phyloP scores from a whole-genome alignment of 352 stramenopile species.

The Phytopythium mirpurense region DNA sequence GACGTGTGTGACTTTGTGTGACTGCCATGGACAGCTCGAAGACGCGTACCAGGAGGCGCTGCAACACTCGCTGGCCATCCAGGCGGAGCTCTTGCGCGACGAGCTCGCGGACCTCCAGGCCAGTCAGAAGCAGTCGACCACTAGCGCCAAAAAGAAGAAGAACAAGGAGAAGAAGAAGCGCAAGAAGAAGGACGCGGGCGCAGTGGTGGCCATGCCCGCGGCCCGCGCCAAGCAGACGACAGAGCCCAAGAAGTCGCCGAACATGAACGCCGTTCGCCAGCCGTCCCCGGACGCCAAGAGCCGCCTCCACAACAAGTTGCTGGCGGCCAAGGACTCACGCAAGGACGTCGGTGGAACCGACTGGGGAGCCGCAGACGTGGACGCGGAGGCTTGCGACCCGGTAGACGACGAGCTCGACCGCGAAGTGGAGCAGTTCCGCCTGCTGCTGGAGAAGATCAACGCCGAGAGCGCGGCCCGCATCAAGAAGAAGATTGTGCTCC shows the following conservation, averaged over 20 bases:
- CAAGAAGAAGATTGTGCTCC: slow-evolving; percentile 71
- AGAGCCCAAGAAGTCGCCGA: slow-evolving; percentile 18
- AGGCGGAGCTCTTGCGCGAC: slow-evolving; percentile 67
- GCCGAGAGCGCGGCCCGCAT: slow-evolving; percentile 38
- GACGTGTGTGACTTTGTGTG: not conserved
- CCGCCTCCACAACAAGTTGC: slow-evolving; percentile 3
- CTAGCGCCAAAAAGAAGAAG: slow-evolving; percentile 65
- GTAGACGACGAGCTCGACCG: slow-evolving; percentile 60
- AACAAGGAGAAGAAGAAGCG: slow-evolving; percentile 78
- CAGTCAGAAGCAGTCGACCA: slow-evolving; percentile 42
- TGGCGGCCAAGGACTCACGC: not conserved
- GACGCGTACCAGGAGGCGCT: slow-evolving; percentile 72
- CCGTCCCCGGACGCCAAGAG: slow-evolving; percentile 4
- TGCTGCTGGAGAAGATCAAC: slow-evolving; percentile 70
- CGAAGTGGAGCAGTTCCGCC: slow-evolving; percentile 72
- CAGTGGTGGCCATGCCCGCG: not conserved
- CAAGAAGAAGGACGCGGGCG: slow-evolving; percentile 40
- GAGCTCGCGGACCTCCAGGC: slow-evolving; percentile 65
- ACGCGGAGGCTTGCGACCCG: slow-evolving; percentile 18
- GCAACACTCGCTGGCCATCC: slow-evolving; percentile 68
- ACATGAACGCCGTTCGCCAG: slow-evolving; percentile 9
- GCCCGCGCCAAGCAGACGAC: slow-evolving; percentile 1
- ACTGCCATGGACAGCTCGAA: slow-evolving; percentile 35
- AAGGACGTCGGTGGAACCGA: not conserved
- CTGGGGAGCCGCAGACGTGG: slow-evolving; percentile 8